phyloP scores from a whole-genome alignment of 2,329 filamentous ascomycete species.

The Claviceps maximensis region DNA sequence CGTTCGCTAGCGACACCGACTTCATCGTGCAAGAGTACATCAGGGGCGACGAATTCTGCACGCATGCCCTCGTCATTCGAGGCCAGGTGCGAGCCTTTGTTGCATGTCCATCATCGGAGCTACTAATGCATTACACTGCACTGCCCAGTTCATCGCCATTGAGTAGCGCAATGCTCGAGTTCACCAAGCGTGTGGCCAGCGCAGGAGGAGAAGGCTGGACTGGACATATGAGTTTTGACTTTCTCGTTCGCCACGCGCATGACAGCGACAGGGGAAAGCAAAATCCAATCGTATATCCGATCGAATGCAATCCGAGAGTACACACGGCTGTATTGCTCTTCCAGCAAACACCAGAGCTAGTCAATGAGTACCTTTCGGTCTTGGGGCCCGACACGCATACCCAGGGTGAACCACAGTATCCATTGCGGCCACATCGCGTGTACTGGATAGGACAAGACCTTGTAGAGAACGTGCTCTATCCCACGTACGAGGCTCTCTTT shows the following conservation, averaged over 20 bases:
- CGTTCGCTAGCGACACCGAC: slow-evolving; percentile 38
- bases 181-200: slow-evolving; percentile 45
- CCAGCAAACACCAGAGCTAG: slow-evolving; percentile 29
- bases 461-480: slow-evolving; percentile 35
- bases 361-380: slow-evolving; percentile 38
- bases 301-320: slow-evolving; percentile 58
- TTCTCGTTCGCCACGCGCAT: background rate
- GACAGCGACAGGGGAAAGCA: background rate
- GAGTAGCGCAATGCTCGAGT: slow-evolving; percentile 46
- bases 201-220: slow-evolving; percentile 26
- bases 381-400: slow-evolving; percentile 17
- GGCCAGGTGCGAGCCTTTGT: slow-evolving; percentile 54
- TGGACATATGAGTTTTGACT: slow-evolving; percentile 1
- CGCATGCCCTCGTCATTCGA: slow-evolving; percentile 53
- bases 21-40: slow-evolving; percentile 55
- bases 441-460: slow-evolving; percentile 61
- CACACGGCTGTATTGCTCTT: slow-evolving; percentile 57
- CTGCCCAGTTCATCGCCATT: slow-evolving; percentile 42
- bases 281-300: slow-evolving; percentile 38
- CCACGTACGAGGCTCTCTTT: slow-evolving; percentile 22
- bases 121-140: slow-evolving; percentile 53
- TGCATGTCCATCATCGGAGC: slow-evolving; percentile 48
- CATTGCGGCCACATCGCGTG: slow-evolving; percentile 16
- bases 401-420: slow-evolving; percentile 10
- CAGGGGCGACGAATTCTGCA: slow-evolving; percentile 50